These are phyloP conservation scores for Amanita polypyramis DNA, from an alignment of 768 basidiomycete genomes.

Conservation along the genomic window DNA sequence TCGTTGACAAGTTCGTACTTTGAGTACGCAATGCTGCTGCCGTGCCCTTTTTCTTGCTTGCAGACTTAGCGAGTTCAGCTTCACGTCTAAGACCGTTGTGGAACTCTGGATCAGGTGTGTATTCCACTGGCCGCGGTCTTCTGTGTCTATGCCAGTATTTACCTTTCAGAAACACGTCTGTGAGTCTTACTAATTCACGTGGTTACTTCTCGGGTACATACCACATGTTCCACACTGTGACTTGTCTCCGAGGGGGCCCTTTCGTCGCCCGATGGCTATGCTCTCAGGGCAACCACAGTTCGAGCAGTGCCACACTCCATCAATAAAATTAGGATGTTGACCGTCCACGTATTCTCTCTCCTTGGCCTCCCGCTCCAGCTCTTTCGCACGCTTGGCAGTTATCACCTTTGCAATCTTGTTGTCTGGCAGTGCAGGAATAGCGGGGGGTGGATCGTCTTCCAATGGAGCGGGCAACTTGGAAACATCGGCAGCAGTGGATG, in stretches of 20 bases:
- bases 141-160: conserved; percentile 88
- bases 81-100: conserved; percentile 50
- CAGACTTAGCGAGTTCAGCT: conserved; percentile 39
- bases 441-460: conserved; percentile 43
- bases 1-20: conserved; percentile 26
- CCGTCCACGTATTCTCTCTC: conserved; percentile 77
- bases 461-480: conserved; percentile 45
- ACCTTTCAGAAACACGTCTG: conserved; percentile 31
- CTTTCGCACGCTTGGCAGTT: conserved; percentile 56
- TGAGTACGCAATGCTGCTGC: conserved; percentile 39
- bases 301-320: conserved; percentile 91
- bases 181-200: conserved; percentile 81
- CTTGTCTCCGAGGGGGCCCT: conserved; percentile 85
- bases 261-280: conserved; percentile 76
- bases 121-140: conserved; percentile 69
- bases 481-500: conserved; percentile 60
- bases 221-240: conserved; percentile 90
- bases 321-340: conserved; percentile 70
- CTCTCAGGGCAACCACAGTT: conserved; percentile 89
- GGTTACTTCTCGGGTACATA: conserved; percentile 70
- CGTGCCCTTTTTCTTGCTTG: conserved; percentile 47
- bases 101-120: conserved; percentile 64
- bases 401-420: conserved; percentile 35
- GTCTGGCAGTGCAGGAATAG: conserved; percentile 28
- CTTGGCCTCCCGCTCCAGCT: conserved; percentile 74